phyloP scores from a whole-genome alignment of 2,329 filamentous ascomycete species.

The Thermoascus crustaceus region DNA sequence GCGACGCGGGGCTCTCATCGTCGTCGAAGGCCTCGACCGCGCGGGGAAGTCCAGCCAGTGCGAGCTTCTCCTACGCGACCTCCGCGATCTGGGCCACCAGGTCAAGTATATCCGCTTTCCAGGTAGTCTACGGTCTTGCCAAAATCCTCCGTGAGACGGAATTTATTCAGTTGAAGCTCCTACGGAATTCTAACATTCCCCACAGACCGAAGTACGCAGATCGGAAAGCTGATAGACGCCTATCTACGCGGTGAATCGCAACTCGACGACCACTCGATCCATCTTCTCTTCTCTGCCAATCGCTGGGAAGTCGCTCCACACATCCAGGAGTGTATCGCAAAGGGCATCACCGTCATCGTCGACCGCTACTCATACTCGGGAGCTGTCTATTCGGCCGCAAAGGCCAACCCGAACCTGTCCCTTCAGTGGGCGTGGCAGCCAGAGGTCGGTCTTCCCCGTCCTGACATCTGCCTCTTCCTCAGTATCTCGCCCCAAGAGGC shows the following conservation, averaged over 20 bases:
- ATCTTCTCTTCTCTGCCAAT: conserved; percentile 84
- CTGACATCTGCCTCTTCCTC: conserved; percentile 81
- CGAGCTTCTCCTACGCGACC: conserved; percentile 51
- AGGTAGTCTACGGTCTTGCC: conserved; percentile 36
- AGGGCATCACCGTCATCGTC: conserved; percentile 69
- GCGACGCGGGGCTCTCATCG: conserved; percentile 63
- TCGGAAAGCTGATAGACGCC: conserved; percentile 76
- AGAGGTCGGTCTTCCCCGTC: conserved; percentile 77
- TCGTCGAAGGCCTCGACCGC: conserved; percentile 81
- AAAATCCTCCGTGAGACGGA: no score
- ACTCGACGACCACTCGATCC: conserved; percentile 81
- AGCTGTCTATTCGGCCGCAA: conserved; percentile 86
- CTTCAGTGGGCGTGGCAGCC: conserved; percentile 76
- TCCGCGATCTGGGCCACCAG: conserved; percentile 44
- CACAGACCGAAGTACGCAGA: conserved; percentile 70
- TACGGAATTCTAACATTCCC: conserved; percentile 4
- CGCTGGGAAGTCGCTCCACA: conserved; percentile 61
- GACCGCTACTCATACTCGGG: conserved; percentile 96
- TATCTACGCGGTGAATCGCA: conserved; percentile 67
- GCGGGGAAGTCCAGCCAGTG: conserved; percentile 92
- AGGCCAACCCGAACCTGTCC: conserved; percentile 60
- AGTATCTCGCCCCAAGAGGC: conserved; percentile 69
- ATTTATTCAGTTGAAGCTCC: not conserved
- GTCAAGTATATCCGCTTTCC: conserved; percentile 59
- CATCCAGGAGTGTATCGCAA: conserved; percentile 44